phyloP scores from a whole-genome alignment of 495 filamentous ascomycete genomes.

The Trichoderma virens region DNA sequence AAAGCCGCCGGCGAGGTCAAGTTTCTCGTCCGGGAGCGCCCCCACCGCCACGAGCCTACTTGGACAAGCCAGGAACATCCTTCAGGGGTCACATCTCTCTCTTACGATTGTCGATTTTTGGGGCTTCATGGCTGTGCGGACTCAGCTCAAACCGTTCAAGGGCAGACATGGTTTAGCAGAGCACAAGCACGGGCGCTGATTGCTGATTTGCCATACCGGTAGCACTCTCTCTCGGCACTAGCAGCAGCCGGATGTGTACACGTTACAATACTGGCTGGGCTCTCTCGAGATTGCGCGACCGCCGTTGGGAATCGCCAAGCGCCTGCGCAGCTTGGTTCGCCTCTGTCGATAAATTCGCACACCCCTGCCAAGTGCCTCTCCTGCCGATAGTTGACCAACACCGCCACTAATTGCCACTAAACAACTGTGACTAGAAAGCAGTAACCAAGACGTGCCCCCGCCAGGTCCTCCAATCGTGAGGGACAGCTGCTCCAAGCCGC shows the following conservation, averaged over 20 bases:
- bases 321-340: not conserved
- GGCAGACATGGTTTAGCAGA: not conserved
- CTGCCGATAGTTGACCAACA: not conserved
- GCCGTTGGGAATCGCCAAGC: not conserved
- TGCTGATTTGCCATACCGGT: not conserved
- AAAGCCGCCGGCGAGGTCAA: not conserved
- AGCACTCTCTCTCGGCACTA: not conserved
- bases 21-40: not conserved
- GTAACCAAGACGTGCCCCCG: not conserved
- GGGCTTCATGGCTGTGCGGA: not conserved
- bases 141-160: not conserved
- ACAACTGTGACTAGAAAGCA: not conserved
- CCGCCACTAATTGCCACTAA: slow-evolving; percentile 6
- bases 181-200: not conserved
- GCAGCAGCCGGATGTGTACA: not conserved
- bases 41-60: slow-evolving; percentile 3
- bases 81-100: not conserved
- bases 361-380: not conserved
- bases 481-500: not conserved
- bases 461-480: not conserved
- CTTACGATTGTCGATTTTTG: not conserved
- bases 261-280: not conserved
- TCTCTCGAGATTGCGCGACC: not conserved
- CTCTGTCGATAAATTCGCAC: not conserved
- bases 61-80: not conserved